These are phyloP conservation scores for Beta corolliflora DNA, from an alignment of 179 eudicot species.

Conservation along the genomic window DNA sequence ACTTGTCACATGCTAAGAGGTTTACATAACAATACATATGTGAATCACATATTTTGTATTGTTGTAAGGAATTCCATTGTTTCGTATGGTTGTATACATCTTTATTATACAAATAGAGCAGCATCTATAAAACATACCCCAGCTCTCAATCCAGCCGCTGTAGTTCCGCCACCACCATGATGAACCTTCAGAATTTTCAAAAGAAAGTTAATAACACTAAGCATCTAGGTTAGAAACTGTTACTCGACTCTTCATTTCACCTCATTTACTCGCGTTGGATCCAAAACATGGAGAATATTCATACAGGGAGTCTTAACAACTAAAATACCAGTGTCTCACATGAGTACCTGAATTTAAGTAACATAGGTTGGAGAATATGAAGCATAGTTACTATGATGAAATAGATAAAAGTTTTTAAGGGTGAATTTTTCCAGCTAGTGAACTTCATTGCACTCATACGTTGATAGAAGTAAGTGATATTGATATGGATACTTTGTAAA, in stretches of 20 bases:
- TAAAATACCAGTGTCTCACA: not conserved
- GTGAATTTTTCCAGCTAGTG: not conserved
- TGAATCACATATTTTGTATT: not conserved
- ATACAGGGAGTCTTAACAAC: not conserved
- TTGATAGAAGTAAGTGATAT: not conserved
- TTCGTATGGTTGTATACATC: not conserved
- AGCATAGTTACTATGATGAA: not conserved
- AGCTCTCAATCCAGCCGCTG: slow-evolving; percentile 86
- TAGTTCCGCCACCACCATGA: slow-evolving; percentile 98
- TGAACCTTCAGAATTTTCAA: slow-evolving; percentile 53
- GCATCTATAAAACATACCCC: slow-evolving; percentile 61
- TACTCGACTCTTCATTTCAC: not conserved
- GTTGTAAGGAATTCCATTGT: not conserved
- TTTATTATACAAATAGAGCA: not conserved
- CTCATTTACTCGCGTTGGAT: not conserved
- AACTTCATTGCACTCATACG: not conserved
- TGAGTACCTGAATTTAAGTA: not conserved
- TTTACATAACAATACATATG: not conserved
- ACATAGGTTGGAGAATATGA: not conserved
- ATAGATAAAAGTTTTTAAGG: not conserved
- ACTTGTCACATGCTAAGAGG: not conserved
- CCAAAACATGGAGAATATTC: not conserved
- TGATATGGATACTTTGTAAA: not conserved
- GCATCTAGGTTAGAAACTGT: not conserved
- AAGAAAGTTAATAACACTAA: not conserved